Conservation (phyloP, 257 asterid genomes). For the Capsicum rhomboideum region DNA sequence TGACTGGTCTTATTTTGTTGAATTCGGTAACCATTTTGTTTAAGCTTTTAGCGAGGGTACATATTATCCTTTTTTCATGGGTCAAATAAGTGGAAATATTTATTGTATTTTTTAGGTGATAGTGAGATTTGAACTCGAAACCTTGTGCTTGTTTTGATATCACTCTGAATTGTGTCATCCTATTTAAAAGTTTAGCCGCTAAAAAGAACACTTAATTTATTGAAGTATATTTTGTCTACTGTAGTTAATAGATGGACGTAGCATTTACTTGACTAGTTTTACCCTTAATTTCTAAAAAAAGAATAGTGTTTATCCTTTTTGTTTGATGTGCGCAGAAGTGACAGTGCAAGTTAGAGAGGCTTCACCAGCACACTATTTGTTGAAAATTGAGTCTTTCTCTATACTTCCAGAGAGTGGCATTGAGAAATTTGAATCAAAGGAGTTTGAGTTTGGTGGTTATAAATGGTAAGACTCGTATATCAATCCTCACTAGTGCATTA, state of each 20-base stretch:
- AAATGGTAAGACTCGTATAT: background rate
- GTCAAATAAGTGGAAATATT: too few species aligned
- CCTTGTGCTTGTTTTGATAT: too few species aligned
- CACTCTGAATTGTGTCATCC: too few species aligned
- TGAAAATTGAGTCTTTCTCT: background rate
- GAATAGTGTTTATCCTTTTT: background rate
- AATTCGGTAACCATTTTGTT: too few species aligned
- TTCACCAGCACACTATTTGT: background rate
- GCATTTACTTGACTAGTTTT: background rate
- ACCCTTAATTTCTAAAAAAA: too few species aligned
- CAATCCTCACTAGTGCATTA: background rate
- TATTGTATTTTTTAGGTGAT: too few species aligned
- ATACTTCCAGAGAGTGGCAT: background rate
- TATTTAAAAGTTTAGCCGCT: background rate
- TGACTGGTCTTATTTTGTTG: background rate
- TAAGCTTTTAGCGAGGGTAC: too few species aligned
- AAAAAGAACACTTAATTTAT: background rate
- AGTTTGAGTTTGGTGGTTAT: background rate
- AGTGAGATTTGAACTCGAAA: too few species aligned
- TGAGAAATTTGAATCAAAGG: background rate
- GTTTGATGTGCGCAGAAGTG: background rate
- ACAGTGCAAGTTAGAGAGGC: background rate
- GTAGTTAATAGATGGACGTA: background rate
- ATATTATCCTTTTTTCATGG: too few species aligned
- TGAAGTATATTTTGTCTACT: background rate